A percentile compares a stretch with the other conserved stretches of the same genome.
Evolutionary conservation across 1,139 yeast species (phyloP).

Genomic region (Yamadazyma epiphylla): DNA sequence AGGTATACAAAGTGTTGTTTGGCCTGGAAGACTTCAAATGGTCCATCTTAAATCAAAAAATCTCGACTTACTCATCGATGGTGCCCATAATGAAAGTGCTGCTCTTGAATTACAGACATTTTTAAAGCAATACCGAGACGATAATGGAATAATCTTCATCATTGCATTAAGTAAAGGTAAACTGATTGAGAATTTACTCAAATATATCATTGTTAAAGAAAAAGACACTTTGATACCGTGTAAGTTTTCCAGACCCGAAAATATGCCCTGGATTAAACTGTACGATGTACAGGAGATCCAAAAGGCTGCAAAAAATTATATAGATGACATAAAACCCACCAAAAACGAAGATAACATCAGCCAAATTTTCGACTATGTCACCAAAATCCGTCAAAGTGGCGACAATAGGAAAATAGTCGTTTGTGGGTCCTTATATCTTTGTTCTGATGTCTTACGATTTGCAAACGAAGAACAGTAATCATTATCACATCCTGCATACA

Average conservation of each 20-base stretch:
- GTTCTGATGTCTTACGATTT: constrained; percentile 60
- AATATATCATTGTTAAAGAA: constrained; percentile 39
- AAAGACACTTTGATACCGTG: constrained; percentile 61
- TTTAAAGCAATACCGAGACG: constrained; percentile 17
- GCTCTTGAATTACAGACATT: constrained; percentile 58
- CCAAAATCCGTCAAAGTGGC: constrained; percentile 14
- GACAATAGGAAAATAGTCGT: constrained; percentile 45
- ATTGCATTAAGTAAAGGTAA: constrained; percentile 79
- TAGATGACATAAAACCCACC: constrained; percentile 21
- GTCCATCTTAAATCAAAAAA: constrained; percentile 21
- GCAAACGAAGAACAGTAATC: constrained; percentile 3
- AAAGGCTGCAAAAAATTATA: constrained; percentile 20
- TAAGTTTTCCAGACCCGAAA: constrained; percentile 64
- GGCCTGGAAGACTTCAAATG: constrained; percentile 66
- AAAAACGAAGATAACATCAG: constrained; percentile 7
- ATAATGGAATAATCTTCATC: constrained; percentile 51
- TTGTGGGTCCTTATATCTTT: constrained; percentile 78
- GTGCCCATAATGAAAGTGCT: constrained; percentile 90
- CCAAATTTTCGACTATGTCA: constrained; percentile 17
- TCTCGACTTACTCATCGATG: constrained; percentile 52
- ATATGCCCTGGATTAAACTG: constrained; percentile 88
- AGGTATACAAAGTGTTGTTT: constrained; percentile 50
- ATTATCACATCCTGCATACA: constrained; percentile 1
- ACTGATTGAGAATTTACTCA: constrained; percentile 48
- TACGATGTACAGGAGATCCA: constrained; percentile 37